Evolutionary conservation across 164 flowering plant species (phyloP).

Genomic region (Berberis thunbergii): DNA sequence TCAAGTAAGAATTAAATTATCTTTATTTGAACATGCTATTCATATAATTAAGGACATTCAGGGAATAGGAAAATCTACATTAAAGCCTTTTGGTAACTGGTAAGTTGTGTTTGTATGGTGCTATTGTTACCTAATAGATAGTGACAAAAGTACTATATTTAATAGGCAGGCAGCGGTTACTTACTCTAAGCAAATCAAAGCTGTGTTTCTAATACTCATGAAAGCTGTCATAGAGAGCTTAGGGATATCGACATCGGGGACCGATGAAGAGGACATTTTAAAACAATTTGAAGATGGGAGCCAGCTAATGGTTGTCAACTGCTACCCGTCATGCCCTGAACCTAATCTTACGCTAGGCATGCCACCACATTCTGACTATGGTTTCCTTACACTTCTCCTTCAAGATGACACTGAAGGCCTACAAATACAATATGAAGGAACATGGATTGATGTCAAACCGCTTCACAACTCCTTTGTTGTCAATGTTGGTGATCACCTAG

Average conservation of each 20-base stretch:
- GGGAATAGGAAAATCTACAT: too few relatives aligned
- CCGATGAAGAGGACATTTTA: slow-evolving; percentile 14
- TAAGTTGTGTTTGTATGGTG: too few relatives aligned
- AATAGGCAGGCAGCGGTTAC: slow-evolving; percentile 43
- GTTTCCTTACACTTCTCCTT: slow-evolving; percentile 77
- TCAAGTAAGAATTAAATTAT: too few relatives aligned
- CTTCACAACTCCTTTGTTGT: slow-evolving; percentile 57
- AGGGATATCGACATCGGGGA: slow-evolving; percentile 13
- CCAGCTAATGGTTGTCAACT: slow-evolving; percentile 71
- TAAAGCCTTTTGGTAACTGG: too few relatives aligned
- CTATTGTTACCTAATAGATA: too few relatives aligned
- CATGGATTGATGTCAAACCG: slow-evolving; percentile 68
- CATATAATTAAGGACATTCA: too few relatives aligned
- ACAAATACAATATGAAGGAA: slow-evolving; percentile 39
- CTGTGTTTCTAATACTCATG: slow-evolving; percentile 43
- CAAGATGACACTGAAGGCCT: slow-evolving; percentile 68
- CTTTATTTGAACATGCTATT: too few relatives aligned
- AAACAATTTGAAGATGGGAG: slow-evolving; percentile 49
- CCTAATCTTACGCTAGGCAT: slow-evolving; percentile 86
- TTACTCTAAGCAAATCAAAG: slow-evolving; percentile 47
- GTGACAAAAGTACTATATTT: neutral
- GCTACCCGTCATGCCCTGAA: slow-evolving; percentile 75
- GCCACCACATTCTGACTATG: slow-evolving; percentile 90
- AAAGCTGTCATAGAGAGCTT: slow-evolving; percentile 69
- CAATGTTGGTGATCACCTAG: slow-evolving; percentile 80